Percentiles rank a stretch among this genome's conserved stretches.
These are phyloP conservation scores for Acer yangbiense DNA, from an alignment of 345 rosid genomes.

Conservation along the genomic window DNA sequence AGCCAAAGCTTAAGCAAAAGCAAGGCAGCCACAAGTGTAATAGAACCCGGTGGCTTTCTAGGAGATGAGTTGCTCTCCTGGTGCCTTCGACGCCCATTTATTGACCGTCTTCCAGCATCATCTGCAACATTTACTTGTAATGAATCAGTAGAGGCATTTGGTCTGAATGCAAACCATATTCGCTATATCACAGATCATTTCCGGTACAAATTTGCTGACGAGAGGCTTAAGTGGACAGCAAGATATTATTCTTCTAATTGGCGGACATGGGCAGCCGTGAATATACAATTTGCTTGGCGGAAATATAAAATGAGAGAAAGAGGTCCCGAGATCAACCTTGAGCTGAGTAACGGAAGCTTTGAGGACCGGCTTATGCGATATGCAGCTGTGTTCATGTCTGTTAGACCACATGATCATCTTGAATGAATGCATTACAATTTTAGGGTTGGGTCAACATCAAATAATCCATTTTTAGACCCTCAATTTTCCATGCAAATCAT, in stretches of 20 bases:
- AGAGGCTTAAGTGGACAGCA: constrained; percentile 72
- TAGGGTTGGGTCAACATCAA: not conserved
- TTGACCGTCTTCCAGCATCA: constrained; percentile 85
- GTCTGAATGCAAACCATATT: constrained; percentile 58
- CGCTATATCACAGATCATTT: constrained; percentile 87
- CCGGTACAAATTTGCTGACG: constrained; percentile 74
- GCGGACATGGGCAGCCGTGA: constrained; percentile 96
- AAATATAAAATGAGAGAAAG: constrained; percentile 59
- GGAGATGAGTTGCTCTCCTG: constrained; percentile 94
- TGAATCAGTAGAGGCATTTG: constrained; percentile 68
- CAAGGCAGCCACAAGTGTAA: constrained; percentile 56
- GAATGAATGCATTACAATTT: constrained; percentile 33
- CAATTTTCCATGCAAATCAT: not conserved
- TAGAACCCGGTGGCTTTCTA: constrained; percentile 78
- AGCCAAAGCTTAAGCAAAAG: constrained; percentile 80
- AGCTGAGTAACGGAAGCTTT: constrained; percentile 33
- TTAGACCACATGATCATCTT: constrained; percentile 85
- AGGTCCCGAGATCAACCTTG: constrained; percentile 46
- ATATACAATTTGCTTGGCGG: constrained; percentile 77
- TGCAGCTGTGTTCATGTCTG: constrained; percentile 83
- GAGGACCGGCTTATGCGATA: constrained; percentile 63
- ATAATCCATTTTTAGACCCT: not conserved
- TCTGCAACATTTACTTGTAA: constrained; percentile 74
- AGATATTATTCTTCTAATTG: constrained; percentile 93
- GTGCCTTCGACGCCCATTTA: constrained; percentile 90